phyloP scores from a whole-genome alignment of 1,139 yeast genomes.

The Debaryomycetaceae sp. region DNA sequence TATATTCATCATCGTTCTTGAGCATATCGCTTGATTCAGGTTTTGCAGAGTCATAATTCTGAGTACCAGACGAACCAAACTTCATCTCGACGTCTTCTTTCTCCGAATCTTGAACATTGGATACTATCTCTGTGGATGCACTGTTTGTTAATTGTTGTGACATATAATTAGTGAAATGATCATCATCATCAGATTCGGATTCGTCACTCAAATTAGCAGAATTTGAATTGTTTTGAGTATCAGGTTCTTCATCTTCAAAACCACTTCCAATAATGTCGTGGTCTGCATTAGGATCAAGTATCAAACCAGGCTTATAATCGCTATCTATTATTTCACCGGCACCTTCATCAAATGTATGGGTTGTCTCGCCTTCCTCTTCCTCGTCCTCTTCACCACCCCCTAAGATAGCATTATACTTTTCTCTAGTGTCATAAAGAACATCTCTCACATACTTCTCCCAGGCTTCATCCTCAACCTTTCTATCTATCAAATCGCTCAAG shows the following conservation, averaged over 20 bases:
- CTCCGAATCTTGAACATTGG: conserved; percentile 35
- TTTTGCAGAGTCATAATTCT: conserved; percentile 6
- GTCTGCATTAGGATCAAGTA: conserved; percentile 33
- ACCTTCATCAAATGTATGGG: conserved; percentile 51
- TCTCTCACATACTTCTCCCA: conserved; percentile 89
- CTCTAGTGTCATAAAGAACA: conserved; percentile 82
- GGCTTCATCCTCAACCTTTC: conserved; percentile 53
- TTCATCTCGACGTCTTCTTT: conserved; percentile 45
- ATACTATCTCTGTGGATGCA: conserved; percentile 54
- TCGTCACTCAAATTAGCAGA: conserved; percentile 19
- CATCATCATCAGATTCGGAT: conserved; percentile 30
- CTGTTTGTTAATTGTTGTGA: conserved; percentile 71
- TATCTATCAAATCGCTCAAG: conserved; percentile 57
- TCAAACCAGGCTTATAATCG: conserved; percentile 31
- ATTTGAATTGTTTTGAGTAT: neutral
- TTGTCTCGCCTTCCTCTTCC: conserved; percentile 36
- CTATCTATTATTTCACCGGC: conserved; percentile 43
- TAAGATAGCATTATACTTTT: conserved; percentile 90
- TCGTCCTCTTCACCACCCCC: conserved; percentile 63
- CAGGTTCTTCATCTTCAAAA: conserved; percentile 26
- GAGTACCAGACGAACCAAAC: conserved; percentile 5
- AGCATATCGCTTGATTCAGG: conserved; percentile 6
- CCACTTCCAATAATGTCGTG: conserved; percentile 26
- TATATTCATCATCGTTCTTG: conserved; percentile 41
- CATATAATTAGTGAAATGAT: conserved; percentile 71